A percentile compares a stretch with the other conserved stretches of the same genome.
Conservation (phyloP, 371 early-diverging fungal species). For the Apophysomyces ossiformis region DNA sequence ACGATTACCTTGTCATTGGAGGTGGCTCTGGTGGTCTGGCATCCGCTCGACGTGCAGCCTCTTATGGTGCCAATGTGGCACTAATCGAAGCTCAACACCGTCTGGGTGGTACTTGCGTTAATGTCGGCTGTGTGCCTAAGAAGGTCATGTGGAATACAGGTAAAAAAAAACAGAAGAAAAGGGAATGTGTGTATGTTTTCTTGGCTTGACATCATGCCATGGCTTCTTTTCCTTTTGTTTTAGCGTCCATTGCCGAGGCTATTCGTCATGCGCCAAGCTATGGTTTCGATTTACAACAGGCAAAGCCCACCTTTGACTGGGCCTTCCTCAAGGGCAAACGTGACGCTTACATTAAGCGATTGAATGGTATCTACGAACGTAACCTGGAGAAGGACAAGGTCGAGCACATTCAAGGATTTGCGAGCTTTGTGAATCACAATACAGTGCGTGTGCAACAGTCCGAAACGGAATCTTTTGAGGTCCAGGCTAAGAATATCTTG, state of each 20-base stretch:
- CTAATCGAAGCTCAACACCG: conserved; percentile 84
- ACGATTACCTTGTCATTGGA: conserved; percentile 93
- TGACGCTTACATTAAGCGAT: conserved; percentile 93
- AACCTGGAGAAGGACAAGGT: conserved; percentile 90
- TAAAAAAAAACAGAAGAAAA: conserved; percentile 20
- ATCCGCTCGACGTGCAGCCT: conserved; percentile 92
- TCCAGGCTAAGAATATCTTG: conserved; percentile 83
- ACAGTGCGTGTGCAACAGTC: conserved; percentile 73
- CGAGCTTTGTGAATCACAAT: conserved; percentile 78
- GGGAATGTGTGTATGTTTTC: not conserved
- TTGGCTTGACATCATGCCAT: not conserved
- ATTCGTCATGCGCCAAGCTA: conserved; percentile 87
- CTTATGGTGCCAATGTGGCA: conserved; percentile 89
- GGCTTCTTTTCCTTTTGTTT: not conserved
- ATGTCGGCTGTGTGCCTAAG: conserved; percentile 98
- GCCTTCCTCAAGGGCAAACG: conserved; percentile 83
- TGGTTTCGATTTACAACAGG: conserved; percentile 74
- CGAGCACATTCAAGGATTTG: conserved; percentile 83
- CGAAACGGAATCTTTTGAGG: conserved; percentile 40
- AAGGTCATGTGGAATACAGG: conserved; percentile 97
- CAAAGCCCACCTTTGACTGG: conserved; percentile 69
- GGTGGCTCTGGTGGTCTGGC: conserved; percentile 90
- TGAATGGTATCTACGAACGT: conserved; percentile 95
- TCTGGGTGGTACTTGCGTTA: conserved; percentile 96
- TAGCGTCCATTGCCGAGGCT: conserved; percentile 85